Conservation (phyloP, 441 rosid genomes). For the Brassica hybrid region DNA sequence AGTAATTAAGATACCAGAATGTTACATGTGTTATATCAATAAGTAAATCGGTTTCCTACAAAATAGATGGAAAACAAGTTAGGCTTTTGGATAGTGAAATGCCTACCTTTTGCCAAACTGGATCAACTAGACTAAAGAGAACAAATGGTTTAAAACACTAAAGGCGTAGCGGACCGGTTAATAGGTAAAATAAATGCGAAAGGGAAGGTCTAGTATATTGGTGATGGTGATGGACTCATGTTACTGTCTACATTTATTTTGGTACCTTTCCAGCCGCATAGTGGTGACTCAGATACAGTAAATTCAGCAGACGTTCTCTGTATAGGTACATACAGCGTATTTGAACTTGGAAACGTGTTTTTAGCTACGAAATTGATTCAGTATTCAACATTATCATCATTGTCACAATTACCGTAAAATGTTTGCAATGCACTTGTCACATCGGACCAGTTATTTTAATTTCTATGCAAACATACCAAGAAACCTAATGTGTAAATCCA, state of each 20-base stretch:
- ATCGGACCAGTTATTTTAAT: background rate
- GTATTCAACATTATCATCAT: constrained; percentile 7
- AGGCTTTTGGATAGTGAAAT: constrained; percentile 15
- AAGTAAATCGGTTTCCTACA: background rate
- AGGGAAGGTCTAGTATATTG: constrained; percentile 20
- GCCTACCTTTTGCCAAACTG: constrained; percentile 35
- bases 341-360: background rate
- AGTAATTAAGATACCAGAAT: background rate
- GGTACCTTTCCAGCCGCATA: constrained; percentile 33
- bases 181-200: constrained; percentile 33
- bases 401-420: background rate
- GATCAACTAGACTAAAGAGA: constrained; percentile 6
- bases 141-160: background rate
- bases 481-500: background rate
- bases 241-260: constrained; percentile 34
- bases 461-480: background rate
- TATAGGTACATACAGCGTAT: background rate
- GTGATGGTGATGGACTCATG: constrained; percentile 30
- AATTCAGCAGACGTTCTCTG: constrained; percentile 22
- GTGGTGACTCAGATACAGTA: constrained; percentile 34
- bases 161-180: constrained; percentile 23
- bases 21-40: background rate
- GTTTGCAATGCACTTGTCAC: constrained; percentile 9
- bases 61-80: background rate
- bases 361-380: too few species aligned